Base-by-base conservation (phyloP, 129 eudicot genomes). In the Ambrosia trifida region DNA sequence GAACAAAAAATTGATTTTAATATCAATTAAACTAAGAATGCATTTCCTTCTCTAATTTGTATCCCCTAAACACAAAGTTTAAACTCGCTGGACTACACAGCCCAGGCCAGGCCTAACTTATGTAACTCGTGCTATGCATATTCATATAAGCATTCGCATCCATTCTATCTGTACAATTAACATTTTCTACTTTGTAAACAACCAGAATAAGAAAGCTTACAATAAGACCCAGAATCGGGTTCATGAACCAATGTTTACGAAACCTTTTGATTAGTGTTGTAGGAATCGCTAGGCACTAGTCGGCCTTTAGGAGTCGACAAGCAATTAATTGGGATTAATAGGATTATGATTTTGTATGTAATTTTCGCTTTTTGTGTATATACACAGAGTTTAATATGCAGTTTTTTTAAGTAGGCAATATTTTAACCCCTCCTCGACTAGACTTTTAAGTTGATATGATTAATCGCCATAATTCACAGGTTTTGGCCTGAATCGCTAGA, bases 11-110 rank as follows among this genome's bases (percentile, higher is more conserved):
- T 4, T 31, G 8, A 68, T 68, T 46, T 3, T 64, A 40, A 40
- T 24, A 68, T 49, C 20, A 47, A 50, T 59, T 46, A 49, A 31
- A 58, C 69, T 54, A 67, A 19, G 52, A 64, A 74, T 41, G 24
- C 66, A 75, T 66, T 41, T 24, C 52, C 54, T 63, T 50, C 78
- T 64, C 43, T 9, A 38, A 14, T 3, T 47, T 14, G 1, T 44
- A 51, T 64, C 54, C 52, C 51, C 47, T 11, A 74, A 74, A 64
- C 72, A 51, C 79, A 16, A 51, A 19, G 14, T 51, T 49, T 28
- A 62, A 32, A 51, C 56, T 56, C 28, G 32, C 11, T 46, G 4
- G 61, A 19, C 77, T 16, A 47, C 66, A 2, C n/a, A n/a, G n/a
- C n/a, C n/a, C 4, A 13, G 17, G 58, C 57, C 66, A 36, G 14